Evolutionary conservation across 2,329 filamentous ascomycete species (phyloP).

Genomic region (Aspergillus bombycis): DNA sequence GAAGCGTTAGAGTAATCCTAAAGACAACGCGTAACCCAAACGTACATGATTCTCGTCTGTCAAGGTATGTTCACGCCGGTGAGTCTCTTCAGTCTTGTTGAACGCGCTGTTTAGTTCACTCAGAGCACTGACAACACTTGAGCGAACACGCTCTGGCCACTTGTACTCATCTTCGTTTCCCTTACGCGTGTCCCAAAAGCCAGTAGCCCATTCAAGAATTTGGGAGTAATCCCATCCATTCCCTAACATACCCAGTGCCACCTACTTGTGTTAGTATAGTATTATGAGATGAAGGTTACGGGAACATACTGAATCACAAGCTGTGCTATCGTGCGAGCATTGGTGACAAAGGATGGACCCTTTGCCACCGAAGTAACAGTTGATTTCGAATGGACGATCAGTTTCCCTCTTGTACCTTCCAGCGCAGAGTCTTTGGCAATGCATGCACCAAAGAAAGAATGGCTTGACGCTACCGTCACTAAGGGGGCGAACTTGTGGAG

Average conservation of each 20-base stretch:
- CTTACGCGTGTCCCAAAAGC: background rate
- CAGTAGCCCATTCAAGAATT: background rate
- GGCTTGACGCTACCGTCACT: background rate
- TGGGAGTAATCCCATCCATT: background rate
- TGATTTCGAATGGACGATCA: background rate
- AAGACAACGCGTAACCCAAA: accelerated
- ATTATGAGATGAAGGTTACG: background rate
- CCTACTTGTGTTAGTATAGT: background rate
- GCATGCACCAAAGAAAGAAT: background rate
- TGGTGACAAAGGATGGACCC: background rate
- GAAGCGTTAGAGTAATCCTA: background rate
- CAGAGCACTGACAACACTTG: background rate
- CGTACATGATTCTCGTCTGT: accelerated
- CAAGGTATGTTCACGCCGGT: background rate
- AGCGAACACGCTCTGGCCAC: background rate
- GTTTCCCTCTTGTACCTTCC: background rate
- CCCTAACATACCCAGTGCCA: background rate
- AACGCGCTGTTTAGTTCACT: background rate
- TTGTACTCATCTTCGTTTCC: background rate
- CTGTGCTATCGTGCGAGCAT: background rate
- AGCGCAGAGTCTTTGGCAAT: background rate
- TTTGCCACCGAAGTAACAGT: background rate
- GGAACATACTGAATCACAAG: background rate
- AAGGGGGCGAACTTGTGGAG: background rate
- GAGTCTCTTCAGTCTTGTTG: accelerated